Conservation (phyloP, 78 protist species). For the Pirum gemmata region DNA sequence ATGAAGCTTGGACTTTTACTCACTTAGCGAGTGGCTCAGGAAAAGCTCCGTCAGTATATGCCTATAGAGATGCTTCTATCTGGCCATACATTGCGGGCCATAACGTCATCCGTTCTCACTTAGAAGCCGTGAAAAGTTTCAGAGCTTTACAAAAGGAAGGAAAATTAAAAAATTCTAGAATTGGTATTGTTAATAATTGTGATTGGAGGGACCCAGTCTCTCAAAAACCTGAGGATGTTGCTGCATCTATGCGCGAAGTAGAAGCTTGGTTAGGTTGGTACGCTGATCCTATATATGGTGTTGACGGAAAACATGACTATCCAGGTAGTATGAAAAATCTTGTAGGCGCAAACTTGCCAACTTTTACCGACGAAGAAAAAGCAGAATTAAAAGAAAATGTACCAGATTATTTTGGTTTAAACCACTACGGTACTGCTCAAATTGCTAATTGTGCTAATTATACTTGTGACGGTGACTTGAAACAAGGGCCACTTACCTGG, state of each 20-base stretch:
- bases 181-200: background rate
- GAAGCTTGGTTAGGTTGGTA: slow-evolving; percentile 23
- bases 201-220: slow-evolving; percentile 18
- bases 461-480: background rate
- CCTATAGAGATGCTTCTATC: slow-evolving; percentile 19
- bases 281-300: slow-evolving; percentile 14
- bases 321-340: slow-evolving; percentile 30
- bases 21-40: slow-evolving; percentile 37
- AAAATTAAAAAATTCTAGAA: background rate
- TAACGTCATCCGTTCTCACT: slow-evolving; percentile 49
- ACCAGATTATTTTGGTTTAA: slow-evolving; percentile 60
- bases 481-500: background rate
- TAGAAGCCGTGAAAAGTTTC: slow-evolving; percentile 25
- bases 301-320: slow-evolving; percentile 3
- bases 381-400: background rate
- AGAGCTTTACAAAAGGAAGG: background rate
- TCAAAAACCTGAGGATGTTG: background rate
- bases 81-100: slow-evolving; percentile 48
- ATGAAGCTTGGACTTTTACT: slow-evolving; percentile 49
- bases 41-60: slow-evolving; percentile 39
- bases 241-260: background rate
- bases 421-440: slow-evolving; percentile 48
- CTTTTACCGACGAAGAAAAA: slow-evolving; percentile 16
- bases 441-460: background rate
- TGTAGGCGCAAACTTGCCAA: slow-evolving; percentile 50